Conservation (phyloP, 2,329 filamentous ascomycete genomes). For the Pleurostoma richardsiae region DNA sequence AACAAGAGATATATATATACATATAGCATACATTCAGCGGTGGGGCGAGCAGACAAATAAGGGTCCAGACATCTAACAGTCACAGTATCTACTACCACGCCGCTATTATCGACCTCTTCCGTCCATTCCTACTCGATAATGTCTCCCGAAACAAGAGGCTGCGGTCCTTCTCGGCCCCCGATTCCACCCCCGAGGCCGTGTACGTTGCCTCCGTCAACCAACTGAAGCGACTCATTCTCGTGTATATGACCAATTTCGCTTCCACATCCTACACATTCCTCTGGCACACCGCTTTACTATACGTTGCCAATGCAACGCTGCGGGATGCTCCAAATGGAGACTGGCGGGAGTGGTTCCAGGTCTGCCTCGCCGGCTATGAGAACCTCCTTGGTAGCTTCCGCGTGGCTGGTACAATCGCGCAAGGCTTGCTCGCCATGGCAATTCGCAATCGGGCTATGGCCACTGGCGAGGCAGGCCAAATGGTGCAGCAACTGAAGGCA, state of each 20-base stretch:
- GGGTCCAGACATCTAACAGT: too few relatives aligned
- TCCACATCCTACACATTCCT: slow-evolving; percentile 5
- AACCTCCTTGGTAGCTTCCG: slow-evolving; percentile 12
- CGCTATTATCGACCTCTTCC: slow-evolving; percentile 8
- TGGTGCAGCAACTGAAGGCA: neutral
- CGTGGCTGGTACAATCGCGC: slow-evolving; percentile 12
- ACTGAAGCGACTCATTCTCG: slow-evolving; percentile 7
- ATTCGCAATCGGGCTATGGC: neutral
- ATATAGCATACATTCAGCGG: too few relatives aligned
- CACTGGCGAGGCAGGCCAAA: neutral
- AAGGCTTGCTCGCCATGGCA: slow-evolving; percentile 13
- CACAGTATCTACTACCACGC: slow-evolving; percentile 8
- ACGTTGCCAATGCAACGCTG: slow-evolving; percentile 15
- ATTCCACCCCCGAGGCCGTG: neutral
- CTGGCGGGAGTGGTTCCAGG: slow-evolving; percentile 13
- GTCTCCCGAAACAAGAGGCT: neutral
- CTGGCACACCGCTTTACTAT: slow-evolving; percentile 14
- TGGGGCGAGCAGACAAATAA: too few relatives aligned
- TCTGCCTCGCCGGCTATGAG: slow-evolving; percentile 13
- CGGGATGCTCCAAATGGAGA: slow-evolving; percentile 1
- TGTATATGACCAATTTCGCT: slow-evolving; percentile 3
- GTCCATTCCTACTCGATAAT: slow-evolving; percentile 4
- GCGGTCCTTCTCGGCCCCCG: neutral
- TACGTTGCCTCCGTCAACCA: slow-evolving; percentile 6
- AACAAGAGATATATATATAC: neutral